phyloP scores from a whole-genome alignment of 202 grass and related monocot genomes.

The Panicum virgatum region DNA sequence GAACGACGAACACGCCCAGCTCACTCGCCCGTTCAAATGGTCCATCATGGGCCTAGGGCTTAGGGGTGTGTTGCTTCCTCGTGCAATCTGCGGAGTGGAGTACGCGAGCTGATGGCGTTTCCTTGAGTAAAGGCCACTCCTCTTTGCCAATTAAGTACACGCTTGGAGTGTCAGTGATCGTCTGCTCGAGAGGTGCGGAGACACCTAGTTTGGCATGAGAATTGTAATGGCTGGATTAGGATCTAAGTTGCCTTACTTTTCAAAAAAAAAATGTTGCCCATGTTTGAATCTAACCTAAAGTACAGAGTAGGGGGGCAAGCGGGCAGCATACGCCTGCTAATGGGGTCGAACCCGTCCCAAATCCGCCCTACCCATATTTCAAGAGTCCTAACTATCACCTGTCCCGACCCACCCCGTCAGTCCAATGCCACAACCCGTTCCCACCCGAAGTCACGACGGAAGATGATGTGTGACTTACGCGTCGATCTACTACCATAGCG shows the following conservation, averaged over 20 bases:
- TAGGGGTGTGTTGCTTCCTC: neutral
- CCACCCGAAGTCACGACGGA: no score
- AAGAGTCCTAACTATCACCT: no score
- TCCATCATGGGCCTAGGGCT: slow-evolving; percentile 31
- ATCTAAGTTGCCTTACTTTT: no score
- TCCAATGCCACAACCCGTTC: no score
- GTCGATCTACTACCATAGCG: no score
- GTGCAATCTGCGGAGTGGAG: neutral
- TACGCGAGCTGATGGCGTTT: slow-evolving; percentile 5
- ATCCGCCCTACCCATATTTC: no score
- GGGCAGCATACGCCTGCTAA: no score
- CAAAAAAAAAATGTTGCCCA: no score
- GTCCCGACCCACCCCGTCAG: no score
- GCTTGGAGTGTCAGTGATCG: neutral
- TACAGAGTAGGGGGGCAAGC: no score
- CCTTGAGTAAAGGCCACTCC: slow-evolving; percentile 43
- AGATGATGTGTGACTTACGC: no score
- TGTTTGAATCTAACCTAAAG: neutral
- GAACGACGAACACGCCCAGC: neutral
- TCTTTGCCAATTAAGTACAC: neutral
- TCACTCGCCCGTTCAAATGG: neutral
- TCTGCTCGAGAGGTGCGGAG: neutral
- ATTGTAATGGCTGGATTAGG: neutral
- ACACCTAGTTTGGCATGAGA: neutral
- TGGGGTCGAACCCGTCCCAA: no score